These are phyloP conservation scores for Fusarium abutilonis DNA, from an alignment of 2,329 filamentous ascomycete species.

Conservation along the genomic window DNA sequence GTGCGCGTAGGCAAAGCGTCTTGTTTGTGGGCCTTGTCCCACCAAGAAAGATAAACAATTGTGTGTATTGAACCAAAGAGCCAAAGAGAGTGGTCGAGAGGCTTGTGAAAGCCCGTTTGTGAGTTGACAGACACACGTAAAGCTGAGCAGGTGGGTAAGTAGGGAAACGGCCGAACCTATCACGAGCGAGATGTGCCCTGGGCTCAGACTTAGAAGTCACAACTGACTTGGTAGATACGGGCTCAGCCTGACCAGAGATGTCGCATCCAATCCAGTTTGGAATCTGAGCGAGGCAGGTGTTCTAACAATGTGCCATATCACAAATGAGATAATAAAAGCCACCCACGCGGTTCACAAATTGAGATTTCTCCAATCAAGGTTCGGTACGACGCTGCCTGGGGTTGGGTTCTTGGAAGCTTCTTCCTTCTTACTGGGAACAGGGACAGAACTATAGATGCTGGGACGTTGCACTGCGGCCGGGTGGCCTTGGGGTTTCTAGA, in stretches of 20 bases:
- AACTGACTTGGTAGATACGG: conserved; percentile 22
- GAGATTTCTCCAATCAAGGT: conserved; percentile 22
- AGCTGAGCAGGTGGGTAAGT: conserved; percentile 21
- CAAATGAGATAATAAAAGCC: not conserved
- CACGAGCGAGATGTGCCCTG: conserved; percentile 21
- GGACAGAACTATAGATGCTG: conserved; percentile 27
- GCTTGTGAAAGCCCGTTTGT: conserved; percentile 27
- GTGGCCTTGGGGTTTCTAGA: conserved; percentile 31
- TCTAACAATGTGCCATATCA: conserved; percentile 3
- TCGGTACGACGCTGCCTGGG: conserved; percentile 23
- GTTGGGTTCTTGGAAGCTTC: conserved; percentile 2
- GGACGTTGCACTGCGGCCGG: conserved; percentile 31
- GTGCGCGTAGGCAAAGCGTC: not conserved
- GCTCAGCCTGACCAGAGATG: conserved; percentile 23
- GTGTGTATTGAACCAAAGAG: not conserved
- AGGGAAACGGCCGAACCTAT: conserved; percentile 29
- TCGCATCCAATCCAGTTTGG: conserved; percentile 17
- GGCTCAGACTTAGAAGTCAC: conserved; percentile 7
- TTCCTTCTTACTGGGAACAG: conserved; percentile 16
- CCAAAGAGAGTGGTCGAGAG: conserved; percentile 18
- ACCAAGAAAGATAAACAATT: conserved; percentile 17
- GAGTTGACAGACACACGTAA: conserved; percentile 21
- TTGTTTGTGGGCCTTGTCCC: conserved; percentile 15
- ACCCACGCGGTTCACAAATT: not conserved
- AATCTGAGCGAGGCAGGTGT: not conserved